Conservation (phyloP, 2,329 filamentous ascomycete genomes). For the Monosporascus sp. region DNA sequence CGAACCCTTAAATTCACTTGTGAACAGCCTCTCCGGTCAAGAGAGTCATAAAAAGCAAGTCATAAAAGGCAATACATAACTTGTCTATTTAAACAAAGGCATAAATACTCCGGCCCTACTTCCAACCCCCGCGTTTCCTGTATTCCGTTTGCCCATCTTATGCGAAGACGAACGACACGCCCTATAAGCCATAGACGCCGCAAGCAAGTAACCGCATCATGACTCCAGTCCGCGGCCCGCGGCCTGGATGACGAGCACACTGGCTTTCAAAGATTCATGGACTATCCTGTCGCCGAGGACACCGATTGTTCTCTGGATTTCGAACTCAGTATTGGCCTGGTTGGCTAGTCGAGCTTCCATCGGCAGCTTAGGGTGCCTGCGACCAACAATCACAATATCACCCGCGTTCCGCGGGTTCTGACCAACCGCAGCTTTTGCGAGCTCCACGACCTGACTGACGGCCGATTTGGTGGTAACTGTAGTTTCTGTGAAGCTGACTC, state of each 20-base stretch:
- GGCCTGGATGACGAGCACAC: slow-evolving; percentile 66
- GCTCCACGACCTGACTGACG: slow-evolving; percentile 41
- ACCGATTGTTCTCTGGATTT: slow-evolving; percentile 50
- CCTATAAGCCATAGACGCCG: no score
- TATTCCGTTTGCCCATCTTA: no score
- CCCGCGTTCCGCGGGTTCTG: slow-evolving; percentile 60
- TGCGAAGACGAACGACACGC: no score
- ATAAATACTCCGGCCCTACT: no score
- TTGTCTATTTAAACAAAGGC: no score
- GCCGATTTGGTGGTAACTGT: slow-evolving; percentile 34
- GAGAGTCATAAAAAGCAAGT: no score
- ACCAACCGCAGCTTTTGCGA: slow-evolving; percentile 55
- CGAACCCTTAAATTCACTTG: no score
- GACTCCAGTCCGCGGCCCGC: slow-evolving; percentile 19
- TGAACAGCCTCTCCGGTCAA: no score
- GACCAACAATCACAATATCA: slow-evolving; percentile 64
- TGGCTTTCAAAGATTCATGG: slow-evolving; percentile 54
- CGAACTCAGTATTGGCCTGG: slow-evolving; percentile 24
- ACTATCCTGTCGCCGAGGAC: slow-evolving; percentile 56
- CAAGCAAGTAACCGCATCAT: neutral
- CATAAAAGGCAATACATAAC: no score
- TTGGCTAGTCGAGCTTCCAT: slow-evolving; percentile 13
- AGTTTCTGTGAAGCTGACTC: slow-evolving; percentile 45
- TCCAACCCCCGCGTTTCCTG: no score
- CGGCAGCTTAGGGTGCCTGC: slow-evolving; percentile 36